These are phyloP conservation scores for Penicillium psychrosexuale DNA, from an alignment of 2,329 filamentous ascomycete genomes.

Conservation along the genomic window DNA sequence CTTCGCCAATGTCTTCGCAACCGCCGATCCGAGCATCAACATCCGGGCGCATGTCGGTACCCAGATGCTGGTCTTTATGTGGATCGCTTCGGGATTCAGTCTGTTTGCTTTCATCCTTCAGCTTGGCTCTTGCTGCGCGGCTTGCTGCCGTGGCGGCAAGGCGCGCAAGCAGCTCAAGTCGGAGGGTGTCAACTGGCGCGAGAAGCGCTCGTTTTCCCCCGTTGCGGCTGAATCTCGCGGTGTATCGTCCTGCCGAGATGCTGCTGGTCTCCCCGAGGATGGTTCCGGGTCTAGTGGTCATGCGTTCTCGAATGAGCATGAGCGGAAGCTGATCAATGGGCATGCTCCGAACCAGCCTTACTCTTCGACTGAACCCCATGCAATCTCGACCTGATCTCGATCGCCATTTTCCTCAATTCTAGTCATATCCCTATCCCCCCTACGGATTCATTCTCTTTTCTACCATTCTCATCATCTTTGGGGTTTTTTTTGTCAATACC, in stretches of 20 bases:
- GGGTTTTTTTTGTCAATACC: background rate
- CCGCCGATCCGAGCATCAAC: slow-evolving; percentile 67
- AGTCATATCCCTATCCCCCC: background rate
- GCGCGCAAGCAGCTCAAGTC: slow-evolving; percentile 34
- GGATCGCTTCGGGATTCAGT: slow-evolving; percentile 68
- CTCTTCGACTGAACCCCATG: slow-evolving; percentile 6
- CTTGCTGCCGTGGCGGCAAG: slow-evolving; percentile 43
- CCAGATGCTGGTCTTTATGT: slow-evolving; percentile 85
- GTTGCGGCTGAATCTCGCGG: background rate
- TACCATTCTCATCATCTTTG: background rate
- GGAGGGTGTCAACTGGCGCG: slow-evolving; percentile 15
- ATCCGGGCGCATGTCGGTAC: slow-evolving; percentile 67
- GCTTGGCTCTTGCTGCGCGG: slow-evolving; percentile 71
- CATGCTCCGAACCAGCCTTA: background rate
- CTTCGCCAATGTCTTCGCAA: slow-evolving; percentile 72
- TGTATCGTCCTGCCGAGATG: background rate
- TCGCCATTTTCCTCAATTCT: background rate
- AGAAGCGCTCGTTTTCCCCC: slow-evolving; percentile 9
- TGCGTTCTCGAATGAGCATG: background rate
- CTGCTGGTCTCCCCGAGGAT: too few species aligned
- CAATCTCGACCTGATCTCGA: background rate
- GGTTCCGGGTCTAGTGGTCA: background rate
- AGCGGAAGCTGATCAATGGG: background rate
- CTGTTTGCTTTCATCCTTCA: slow-evolving; percentile 71
- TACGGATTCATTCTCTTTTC: background rate